phyloP scores from a whole-genome alignment of 78 protist species.

The Thecamonas trahens region DNA sequence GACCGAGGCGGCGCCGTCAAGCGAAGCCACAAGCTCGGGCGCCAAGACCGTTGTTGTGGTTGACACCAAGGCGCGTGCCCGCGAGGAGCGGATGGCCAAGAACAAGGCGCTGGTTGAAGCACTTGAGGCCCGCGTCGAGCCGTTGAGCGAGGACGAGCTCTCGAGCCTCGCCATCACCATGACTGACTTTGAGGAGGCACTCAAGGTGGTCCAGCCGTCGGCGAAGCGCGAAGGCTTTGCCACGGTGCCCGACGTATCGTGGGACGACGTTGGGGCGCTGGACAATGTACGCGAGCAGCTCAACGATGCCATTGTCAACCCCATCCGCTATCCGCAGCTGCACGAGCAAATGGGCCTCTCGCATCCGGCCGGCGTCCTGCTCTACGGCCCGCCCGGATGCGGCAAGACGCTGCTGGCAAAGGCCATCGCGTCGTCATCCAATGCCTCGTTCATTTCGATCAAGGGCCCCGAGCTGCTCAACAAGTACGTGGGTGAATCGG shows the following conservation, averaged over 20 bases:
- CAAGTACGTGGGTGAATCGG: slow-evolving; percentile 98
- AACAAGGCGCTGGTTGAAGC: neutral
- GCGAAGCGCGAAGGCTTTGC: slow-evolving; percentile 95
- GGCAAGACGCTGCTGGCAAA: slow-evolving; percentile 98
- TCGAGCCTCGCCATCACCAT: slow-evolving; percentile 37
- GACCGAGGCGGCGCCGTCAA: neutral
- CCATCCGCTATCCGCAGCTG: slow-evolving; percentile 25
- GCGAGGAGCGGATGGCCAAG: neutral
- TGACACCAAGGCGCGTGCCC: neutral
- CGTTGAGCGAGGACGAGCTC: slow-evolving; percentile 14
- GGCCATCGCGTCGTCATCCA: slow-evolving; percentile 83
- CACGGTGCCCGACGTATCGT: slow-evolving; percentile 91
- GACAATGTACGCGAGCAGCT: slow-evolving; percentile 70
- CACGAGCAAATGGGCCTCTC: neutral
- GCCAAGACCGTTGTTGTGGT: neutral
- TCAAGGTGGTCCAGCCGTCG: slow-evolving; percentile 76
- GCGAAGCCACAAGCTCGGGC: neutral
- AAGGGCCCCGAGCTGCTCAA: slow-evolving; percentile 97
- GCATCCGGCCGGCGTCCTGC: slow-evolving; percentile 27
- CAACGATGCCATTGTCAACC: slow-evolving; percentile 47
- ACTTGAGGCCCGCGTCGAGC: neutral
- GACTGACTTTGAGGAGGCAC: slow-evolving; percentile 78
- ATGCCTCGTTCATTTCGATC: slow-evolving; percentile 90
- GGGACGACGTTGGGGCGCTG: slow-evolving; percentile 95
- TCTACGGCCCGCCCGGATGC: slow-evolving; percentile 99